phyloP scores from a whole-genome alignment of 2,329 filamentous ascomycete genomes.

The Apiospora rasikravindrae region DNA sequence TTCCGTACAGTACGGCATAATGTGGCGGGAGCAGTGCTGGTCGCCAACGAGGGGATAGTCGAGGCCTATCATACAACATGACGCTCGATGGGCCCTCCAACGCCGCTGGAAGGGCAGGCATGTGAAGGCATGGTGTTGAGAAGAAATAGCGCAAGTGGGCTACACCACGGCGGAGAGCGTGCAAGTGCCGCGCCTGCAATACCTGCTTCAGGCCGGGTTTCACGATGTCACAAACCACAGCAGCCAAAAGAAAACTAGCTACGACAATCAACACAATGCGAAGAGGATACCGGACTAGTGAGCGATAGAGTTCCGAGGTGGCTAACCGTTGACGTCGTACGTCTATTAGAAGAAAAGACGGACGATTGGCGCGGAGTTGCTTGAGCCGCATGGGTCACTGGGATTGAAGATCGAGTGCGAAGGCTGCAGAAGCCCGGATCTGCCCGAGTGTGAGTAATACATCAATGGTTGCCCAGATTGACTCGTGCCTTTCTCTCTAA shows the following conservation, averaged over 20 bases:
- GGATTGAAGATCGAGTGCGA: not conserved
- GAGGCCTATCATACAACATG: not conserved
- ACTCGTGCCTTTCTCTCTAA: not conserved
- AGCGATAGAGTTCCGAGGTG: not conserved
- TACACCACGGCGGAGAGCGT: not conserved
- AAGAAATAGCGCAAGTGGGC: slow-evolving; percentile 5
- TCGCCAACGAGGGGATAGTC: too few relatives aligned
- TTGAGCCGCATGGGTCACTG: slow-evolving; percentile 1
- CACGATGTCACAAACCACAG: not conserved
- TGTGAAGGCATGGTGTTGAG: not conserved
- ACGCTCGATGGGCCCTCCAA: not conserved
- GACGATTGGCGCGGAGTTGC: slow-evolving; percentile 2
- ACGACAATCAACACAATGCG: too few relatives aligned
- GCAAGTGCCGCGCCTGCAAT: not conserved
- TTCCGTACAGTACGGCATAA: too few relatives aligned
- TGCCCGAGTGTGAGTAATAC: not conserved
- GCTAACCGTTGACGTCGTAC: not conserved
- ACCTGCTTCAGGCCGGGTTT: not conserved
- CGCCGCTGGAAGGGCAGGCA: not conserved
- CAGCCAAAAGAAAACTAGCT: not conserved
- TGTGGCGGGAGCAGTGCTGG: too few relatives aligned
- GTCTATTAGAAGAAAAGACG: not conserved
- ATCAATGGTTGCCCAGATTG: not conserved
- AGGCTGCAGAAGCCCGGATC: not conserved
- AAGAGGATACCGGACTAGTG: not conserved